Conservation (phyloP, 805 yeast genomes). For the Huiozyma naganishii region DNA sequence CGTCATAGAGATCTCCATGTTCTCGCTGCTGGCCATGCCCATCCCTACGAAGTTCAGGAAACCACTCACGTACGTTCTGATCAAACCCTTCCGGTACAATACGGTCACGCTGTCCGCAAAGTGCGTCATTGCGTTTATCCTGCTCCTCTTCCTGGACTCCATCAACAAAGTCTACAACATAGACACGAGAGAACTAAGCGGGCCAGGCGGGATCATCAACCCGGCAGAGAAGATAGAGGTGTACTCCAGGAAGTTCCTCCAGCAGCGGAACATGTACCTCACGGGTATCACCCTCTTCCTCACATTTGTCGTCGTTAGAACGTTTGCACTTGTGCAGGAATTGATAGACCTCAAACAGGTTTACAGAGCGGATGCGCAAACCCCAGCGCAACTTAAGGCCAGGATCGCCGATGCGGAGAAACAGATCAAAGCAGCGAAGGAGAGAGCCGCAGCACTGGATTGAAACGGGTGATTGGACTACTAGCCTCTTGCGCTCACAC, state of each 20-base stretch:
- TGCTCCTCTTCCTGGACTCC: conserved; percentile 77
- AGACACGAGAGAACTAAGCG: conserved; percentile 34
- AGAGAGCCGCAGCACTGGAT: neutral
- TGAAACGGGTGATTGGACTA: neutral
- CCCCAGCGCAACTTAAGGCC: neutral
- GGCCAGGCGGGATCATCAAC: conserved; percentile 13
- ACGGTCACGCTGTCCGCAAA: conserved; percentile 68
- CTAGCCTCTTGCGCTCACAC: conserved; percentile 1
- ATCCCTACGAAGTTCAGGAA: conserved; percentile 67
- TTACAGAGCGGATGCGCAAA: conserved; percentile 17
- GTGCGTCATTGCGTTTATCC: conserved; percentile 73
- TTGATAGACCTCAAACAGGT: conserved; percentile 53
- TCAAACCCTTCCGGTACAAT: conserved; percentile 60
- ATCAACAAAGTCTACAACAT: conserved; percentile 73
- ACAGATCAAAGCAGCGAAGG: neutral
- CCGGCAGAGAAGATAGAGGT: conserved; percentile 59
- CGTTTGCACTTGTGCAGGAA: conserved; percentile 70
- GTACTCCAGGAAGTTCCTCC: conserved; percentile 84
- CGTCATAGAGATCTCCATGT: conserved; percentile 65
- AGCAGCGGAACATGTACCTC: conserved; percentile 91
- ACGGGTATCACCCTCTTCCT: conserved; percentile 92
- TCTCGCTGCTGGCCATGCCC: conserved; percentile 75
- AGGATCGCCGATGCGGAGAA: neutral
- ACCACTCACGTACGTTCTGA: conserved; percentile 49
- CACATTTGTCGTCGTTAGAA: conserved; percentile 74